These are phyloP conservation scores for Linderniella brevidens DNA, from an alignment of 257 asterid genomes.

Conservation along the genomic window DNA sequence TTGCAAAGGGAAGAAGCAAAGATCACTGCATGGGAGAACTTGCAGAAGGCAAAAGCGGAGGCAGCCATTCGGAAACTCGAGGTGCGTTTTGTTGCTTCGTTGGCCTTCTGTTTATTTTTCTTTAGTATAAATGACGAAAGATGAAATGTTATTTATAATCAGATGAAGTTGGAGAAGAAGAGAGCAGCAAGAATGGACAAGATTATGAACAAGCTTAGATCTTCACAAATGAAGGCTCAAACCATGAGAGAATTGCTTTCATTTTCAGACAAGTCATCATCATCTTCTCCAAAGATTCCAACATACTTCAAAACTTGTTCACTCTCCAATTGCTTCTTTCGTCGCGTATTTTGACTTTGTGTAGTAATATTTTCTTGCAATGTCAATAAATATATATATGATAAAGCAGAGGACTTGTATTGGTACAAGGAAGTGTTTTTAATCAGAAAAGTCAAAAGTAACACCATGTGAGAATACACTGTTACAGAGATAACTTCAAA, in stretches of 20 bases:
- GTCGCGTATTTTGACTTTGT: slow-evolving; percentile 7
- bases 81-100: slow-evolving; percentile 13
- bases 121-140: slow-evolving; percentile 38
- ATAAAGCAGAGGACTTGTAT: too few relatives aligned
- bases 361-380: too few relatives aligned
- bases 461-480: too few relatives aligned
- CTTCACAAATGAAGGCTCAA: slow-evolving; percentile 39
- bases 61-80: slow-evolving; percentile 58
- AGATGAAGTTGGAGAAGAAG: slow-evolving; percentile 53
- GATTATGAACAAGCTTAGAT: slow-evolving; percentile 29
- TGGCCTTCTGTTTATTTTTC: not conserved
- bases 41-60: slow-evolving; percentile 82
- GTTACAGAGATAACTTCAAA: too few relatives aligned
- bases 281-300: slow-evolving; percentile 4
- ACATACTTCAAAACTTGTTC: slow-evolving; percentile 17
- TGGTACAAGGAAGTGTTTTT: too few relatives aligned
- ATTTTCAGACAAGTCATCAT: slow-evolving; percentile 8
- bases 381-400: too few relatives aligned
- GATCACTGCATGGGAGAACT: slow-evolving; percentile 51
- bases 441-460: too few relatives aligned
- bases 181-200: slow-evolving; percentile 39
- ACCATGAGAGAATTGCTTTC: slow-evolving; percentile 35
- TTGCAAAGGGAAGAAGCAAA: slow-evolving; percentile 39
- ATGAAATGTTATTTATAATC: slow-evolving; percentile 16
- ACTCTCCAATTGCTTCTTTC: slow-evolving; percentile 23